Base-by-base conservation (phyloP, 768 basidiomycete genomes). In the Mycena rosella region DNA sequence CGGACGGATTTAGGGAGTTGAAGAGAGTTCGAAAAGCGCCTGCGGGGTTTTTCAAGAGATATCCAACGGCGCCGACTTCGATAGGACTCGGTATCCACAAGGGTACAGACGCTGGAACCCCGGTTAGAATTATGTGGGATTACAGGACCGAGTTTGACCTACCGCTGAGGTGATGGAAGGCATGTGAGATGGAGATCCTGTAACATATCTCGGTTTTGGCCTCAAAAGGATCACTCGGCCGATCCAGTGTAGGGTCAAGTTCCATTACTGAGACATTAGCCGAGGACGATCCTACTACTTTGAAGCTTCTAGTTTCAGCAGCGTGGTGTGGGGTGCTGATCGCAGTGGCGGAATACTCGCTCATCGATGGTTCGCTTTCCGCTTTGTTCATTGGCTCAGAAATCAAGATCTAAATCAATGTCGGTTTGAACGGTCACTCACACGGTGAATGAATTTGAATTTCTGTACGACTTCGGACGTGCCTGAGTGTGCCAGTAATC, bases 21-120 rank as follows among this genome's bases (percentile, higher is more conserved):
- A 88, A 82, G 7, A 89, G 74, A 24, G 82, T 83, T 60, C 84
- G 74, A 70, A 89, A 89, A 42, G 78, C 74, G 13, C 89, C 88
- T 14, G 74, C 72, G 2, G 84, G 79, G n/a, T n/a, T n/a, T 64
- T 82, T 86, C 20, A 73, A 76, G n/a, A 88, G 76, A 73, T 85
- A 89, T 2, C 88, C 88, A 4, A 89, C 85, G 0, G 84, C 81
- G 10, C 89, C 88, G 0, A 88, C 73, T 13, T 77, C 65, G 1
- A 89, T 79, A 5, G 54, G 78, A 8, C 78, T 76, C 0, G 88
- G 88, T 10, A 76, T 78, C 88, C 87, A 89, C 2, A 88, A 75
- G 8, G 88, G 84, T 14, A 82, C 66, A 6, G 74, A 80, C 51
- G 85, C 81, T 82, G 22, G 26, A 5, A 8, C 26, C 22, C 13